Conservation (phyloP, 148 eudicot genomes). For the Vaccinium corymbosum region DNA sequence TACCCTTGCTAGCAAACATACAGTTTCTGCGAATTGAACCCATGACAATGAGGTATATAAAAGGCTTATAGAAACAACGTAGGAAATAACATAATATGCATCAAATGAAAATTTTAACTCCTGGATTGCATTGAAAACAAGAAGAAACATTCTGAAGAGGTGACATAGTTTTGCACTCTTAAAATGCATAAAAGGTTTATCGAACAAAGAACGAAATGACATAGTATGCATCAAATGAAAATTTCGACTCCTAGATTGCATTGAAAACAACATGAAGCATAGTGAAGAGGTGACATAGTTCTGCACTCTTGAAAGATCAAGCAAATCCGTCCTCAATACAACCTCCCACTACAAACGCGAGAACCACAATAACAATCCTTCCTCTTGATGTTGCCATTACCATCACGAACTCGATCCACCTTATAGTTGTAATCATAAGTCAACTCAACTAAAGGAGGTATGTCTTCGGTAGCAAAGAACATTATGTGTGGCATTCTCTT, state of each 20-base stretch:
- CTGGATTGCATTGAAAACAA: background rate
- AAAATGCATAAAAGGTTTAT: background rate
- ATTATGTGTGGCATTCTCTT: constrained; percentile 30
- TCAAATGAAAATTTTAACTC: background rate
- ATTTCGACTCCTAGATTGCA: background rate
- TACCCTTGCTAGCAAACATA: background rate
- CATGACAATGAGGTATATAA: background rate
- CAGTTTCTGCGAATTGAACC: background rate
- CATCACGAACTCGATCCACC: constrained; percentile 22
- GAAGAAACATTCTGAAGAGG: background rate
- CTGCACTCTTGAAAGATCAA: background rate
- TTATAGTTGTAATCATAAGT: constrained; percentile 33
- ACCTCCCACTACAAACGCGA: constrained; percentile 22
- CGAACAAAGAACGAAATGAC: background rate
- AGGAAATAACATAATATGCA: background rate
- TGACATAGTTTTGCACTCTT: background rate
- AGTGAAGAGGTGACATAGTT: background rate
- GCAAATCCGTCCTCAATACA: constrained; percentile 17
- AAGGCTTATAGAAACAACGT: background rate
- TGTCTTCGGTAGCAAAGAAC: constrained; percentile 30
- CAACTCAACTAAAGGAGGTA: constrained; percentile 27
- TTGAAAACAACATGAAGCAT: background rate
- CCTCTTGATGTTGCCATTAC: constrained; percentile 30
- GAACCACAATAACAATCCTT: constrained; percentile 32
- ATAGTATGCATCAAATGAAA: background rate